phyloP scores from a whole-genome alignment of 148 eudicot species.

The Chenopodium berlandieri region DNA sequence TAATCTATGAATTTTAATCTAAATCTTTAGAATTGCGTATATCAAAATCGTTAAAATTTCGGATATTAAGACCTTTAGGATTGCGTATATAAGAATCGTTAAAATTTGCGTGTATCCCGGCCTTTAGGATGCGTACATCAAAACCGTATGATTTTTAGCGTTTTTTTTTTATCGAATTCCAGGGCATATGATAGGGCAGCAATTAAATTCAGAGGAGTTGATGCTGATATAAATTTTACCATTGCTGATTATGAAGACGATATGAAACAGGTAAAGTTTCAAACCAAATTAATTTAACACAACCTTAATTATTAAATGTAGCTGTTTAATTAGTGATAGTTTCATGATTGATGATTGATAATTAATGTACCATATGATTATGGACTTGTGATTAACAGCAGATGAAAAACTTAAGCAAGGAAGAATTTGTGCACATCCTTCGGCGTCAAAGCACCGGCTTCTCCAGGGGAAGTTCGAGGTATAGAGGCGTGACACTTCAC shows the following conservation, averaged over 20 bases:
- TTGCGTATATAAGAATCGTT: no score
- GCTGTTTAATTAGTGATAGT: background rate
- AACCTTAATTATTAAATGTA: background rate
- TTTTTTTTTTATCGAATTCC: slow-evolving; percentile 5
- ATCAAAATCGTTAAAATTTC: no score
- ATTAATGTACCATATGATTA: background rate
- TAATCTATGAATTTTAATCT: background rate
- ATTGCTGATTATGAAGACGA: slow-evolving; percentile 72
- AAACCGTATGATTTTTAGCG: no score
- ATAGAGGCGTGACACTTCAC: slow-evolving; percentile 78
- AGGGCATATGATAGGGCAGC: slow-evolving; percentile 96
- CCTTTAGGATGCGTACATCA: no score
- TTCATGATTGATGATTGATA: background rate
- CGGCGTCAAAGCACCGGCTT: slow-evolving; percentile 82
- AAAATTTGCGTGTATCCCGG: no score
- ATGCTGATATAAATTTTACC: slow-evolving; percentile 81
- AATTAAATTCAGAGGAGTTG: slow-evolving; percentile 81
- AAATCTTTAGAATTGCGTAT: background rate
- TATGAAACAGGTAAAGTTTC: slow-evolving; percentile 57
- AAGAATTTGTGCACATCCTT: slow-evolving; percentile 84
- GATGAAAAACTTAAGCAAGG: slow-evolving; percentile 61
- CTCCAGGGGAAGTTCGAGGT: slow-evolving; percentile 74
- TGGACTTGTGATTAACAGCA: slow-evolving; percentile 36
- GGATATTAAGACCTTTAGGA: no score
- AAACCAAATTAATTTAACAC: background rate